These are phyloP conservation scores for Taphrina sp. DNA, from an alignment of 1,139 yeast species.

Conservation along the genomic window DNA sequence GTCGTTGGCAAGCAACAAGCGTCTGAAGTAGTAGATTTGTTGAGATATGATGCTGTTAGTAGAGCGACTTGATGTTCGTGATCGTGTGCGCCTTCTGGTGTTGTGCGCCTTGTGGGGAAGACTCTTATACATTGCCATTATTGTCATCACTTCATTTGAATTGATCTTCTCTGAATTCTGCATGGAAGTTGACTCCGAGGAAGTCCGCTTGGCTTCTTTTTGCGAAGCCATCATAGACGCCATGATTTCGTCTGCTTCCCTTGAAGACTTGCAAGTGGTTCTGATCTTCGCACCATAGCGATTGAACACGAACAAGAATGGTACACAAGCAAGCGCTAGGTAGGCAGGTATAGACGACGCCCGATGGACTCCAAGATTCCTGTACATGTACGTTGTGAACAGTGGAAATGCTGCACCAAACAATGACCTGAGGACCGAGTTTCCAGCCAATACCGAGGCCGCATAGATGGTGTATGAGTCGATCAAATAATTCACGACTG, in stretches of 20 bases:
- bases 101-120: too few relatives aligned
- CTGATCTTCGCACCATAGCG: slow-evolving; percentile 11
- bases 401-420: slow-evolving; percentile 49
- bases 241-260: slow-evolving; percentile 5
- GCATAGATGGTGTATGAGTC: slow-evolving; percentile 68
- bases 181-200: too few relatives aligned
- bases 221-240: neutral
- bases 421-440: slow-evolving; percentile 53
- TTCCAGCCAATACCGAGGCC: slow-evolving; percentile 79
- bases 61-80: too few relatives aligned
- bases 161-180: too few relatives aligned
- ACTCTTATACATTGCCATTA: too few relatives aligned
- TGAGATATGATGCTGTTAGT: too few relatives aligned
- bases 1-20: too few relatives aligned
- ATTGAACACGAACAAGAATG: slow-evolving; percentile 55
- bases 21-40: too few relatives aligned
- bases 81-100: too few relatives aligned
- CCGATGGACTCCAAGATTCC: slow-evolving; percentile 57
- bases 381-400: slow-evolving; percentile 45
- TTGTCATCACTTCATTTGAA: too few relatives aligned
- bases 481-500: slow-evolving; percentile 70
- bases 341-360: slow-evolving; percentile 57
- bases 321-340: slow-evolving; percentile 51
- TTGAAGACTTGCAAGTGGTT: slow-evolving; percentile 1
- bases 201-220: too few relatives aligned